Conservation (phyloP, 176 grass and related monocot genomes). For the Hsuehochloa calcarea region DNA sequence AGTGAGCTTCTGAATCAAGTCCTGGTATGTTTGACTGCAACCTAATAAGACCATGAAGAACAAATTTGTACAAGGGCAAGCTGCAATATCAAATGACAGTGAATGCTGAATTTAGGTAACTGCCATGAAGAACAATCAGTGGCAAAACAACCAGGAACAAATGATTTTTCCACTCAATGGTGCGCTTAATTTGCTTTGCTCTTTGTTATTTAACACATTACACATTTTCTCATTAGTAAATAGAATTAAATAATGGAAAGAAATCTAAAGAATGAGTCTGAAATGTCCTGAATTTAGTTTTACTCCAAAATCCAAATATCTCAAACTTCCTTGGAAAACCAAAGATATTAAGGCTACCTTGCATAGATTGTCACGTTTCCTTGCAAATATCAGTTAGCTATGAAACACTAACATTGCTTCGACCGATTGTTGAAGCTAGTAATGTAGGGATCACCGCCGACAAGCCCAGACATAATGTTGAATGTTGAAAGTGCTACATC, state of each 20-base stretch:
- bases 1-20: neutral
- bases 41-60: too few relatives aligned
- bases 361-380: neutral
- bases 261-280: neutral
- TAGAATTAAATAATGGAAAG: neutral
- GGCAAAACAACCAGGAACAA: neutral
- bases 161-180: neutral
- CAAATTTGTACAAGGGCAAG: neutral
- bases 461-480: neutral
- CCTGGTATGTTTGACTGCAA: neutral
- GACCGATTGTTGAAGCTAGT: neutral
- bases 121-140: neutral
- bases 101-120: neutral
- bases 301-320: neutral
- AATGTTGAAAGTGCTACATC: neutral
- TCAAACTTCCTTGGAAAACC: neutral
- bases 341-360: neutral
- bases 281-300: neutral
- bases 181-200: neutral
- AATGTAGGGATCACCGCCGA: neutral
- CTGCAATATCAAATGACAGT: neutral
- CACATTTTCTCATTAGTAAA: neutral
- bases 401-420: neutral
- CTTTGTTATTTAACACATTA: neutral
- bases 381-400: neutral